Base-by-base conservation (phyloP, 2,329 filamentous ascomycete genomes). In the Talaromyces sp. region DNA sequence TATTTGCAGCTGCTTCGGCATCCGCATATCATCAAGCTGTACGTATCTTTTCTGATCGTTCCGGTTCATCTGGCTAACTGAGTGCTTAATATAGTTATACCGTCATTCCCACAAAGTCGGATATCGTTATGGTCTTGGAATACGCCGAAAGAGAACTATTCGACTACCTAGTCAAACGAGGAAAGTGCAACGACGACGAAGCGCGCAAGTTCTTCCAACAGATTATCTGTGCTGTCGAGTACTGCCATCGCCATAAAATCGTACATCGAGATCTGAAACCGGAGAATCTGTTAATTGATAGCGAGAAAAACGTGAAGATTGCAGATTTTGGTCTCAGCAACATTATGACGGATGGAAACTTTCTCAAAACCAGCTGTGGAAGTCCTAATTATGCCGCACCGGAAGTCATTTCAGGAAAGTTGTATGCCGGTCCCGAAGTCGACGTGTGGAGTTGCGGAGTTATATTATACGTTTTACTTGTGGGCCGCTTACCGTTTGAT, bases 321-420 rank as follows among this genome's bases (percentile, higher is more conserved):
- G 95, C 95, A 73, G 95, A 99, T 80, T 99, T 99, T 71, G 95
- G 95, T 65, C 84, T 99, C 65, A 98, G 94, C 82, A 99, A 99
- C 76, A 99, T 99, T 80, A 99, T 99, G 95, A 98, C 95, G 0
- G 95, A 99, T 76, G 95, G 95, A 31, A 99, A 99, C 77, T 99
- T 99, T 76, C 86, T 99, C 73, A 98, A 97, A 82, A 99, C 95
- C 1, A 98, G 93, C 76, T 99, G 95, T 73, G 95, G 95, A 62
- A 98, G 94, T 75, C 95, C 95, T 49, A 99, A 99, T 79, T 99
- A 99, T 78, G 95, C 95, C 13, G 95, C 95, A 0, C 95, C 95
- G 7, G 95, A 99, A 78, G 95, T 99, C 67, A 98, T 99, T 74
- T 95, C 93, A 63, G 95, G 95, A 27, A 99, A 98, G 83, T 84